Conservation (phyloP, 2,329 filamentous ascomycete species). For the Colletotrichum costaricense region DNA sequence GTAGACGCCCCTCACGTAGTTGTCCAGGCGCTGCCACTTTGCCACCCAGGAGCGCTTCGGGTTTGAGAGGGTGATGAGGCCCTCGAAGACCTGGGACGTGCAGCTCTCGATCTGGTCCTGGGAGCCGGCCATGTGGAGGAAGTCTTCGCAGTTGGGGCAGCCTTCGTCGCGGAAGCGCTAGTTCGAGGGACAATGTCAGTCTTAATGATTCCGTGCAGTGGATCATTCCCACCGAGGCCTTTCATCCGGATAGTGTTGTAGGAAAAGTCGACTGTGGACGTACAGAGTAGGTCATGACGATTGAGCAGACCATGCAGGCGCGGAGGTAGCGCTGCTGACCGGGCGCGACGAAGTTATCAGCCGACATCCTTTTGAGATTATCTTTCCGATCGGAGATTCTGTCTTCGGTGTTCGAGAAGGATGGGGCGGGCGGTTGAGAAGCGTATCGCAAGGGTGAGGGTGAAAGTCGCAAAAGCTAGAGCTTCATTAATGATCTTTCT, state of each 20-base stretch:
- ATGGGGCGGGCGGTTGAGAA: not conserved
- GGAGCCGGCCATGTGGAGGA: constrained; percentile 84
- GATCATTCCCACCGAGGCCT: too few species aligned
- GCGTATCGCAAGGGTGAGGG: not conserved
- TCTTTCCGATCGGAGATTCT: not conserved
- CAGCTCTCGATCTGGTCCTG: constrained; percentile 88
- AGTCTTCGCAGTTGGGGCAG: constrained; percentile 96
- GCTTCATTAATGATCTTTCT: not conserved
- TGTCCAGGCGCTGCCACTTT: constrained; percentile 93
- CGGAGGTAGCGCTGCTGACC: constrained; percentile 87
- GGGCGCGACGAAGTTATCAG: constrained; percentile 74
- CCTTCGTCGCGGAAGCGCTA: constrained; percentile 88
- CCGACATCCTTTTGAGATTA: constrained; percentile 48
- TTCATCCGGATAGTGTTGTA: too few species aligned
- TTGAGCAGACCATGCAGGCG: constrained; percentile 98
- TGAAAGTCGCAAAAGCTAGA: not conserved
- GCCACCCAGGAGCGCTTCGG: constrained; percentile 92
- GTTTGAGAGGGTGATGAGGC: constrained; percentile 85
- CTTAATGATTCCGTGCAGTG: too few species aligned
- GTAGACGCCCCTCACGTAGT: constrained; percentile 90
- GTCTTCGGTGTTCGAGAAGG: not conserved
- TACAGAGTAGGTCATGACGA: constrained; percentile 86
- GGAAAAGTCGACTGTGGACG: constrained; percentile 40
- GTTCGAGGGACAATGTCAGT: not conserved
- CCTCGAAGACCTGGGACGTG: constrained; percentile 96